phyloP scores from a whole-genome alignment of 176 grass and related monocot genomes.

The Urochloa ruziziensis region DNA sequence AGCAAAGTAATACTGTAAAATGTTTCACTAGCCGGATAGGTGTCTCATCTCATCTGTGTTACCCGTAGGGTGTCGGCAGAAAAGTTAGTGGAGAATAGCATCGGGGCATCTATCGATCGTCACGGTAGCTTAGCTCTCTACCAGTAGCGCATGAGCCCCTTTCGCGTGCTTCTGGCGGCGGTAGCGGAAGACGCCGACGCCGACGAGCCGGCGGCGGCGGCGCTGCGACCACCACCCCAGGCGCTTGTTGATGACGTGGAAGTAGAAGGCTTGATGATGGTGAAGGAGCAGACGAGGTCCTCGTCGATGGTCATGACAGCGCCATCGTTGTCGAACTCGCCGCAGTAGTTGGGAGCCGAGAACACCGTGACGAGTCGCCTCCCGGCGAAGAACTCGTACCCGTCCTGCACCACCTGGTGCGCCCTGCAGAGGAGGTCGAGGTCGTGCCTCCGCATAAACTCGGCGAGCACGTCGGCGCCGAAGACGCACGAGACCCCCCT shows the following conservation, averaged over 20 bases:
- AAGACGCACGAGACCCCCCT: conserved; percentile 60
- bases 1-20: too few relatives aligned
- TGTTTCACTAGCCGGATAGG: too few relatives aligned
- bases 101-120: too few relatives aligned
- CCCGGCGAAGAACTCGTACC: conserved; percentile 42
- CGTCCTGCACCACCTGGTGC: conserved; percentile 60
- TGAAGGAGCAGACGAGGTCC: conserved; percentile 45
- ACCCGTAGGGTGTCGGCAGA: too few relatives aligned
- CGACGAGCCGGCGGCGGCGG: background rate
- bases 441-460: conserved; percentile 51
- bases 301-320: conserved; percentile 42
- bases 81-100: too few relatives aligned
- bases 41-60: too few relatives aligned
- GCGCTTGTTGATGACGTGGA: too few relatives aligned
- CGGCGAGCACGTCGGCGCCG: conserved; percentile 47
- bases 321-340: conserved; percentile 51
- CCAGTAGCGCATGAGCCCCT: background rate
- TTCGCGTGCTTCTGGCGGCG: background rate
- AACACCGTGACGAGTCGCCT: conserved; percentile 39
- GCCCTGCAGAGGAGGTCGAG: conserved; percentile 69
- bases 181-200: background rate
- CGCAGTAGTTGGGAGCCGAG: conserved; percentile 54
- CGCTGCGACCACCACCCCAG: accelerated
- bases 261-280: conserved; percentile 38
- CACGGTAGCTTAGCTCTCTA: too few relatives aligned